phyloP scores from a whole-genome alignment of 257 asterid species.

The Solanum ossicruentum region DNA sequence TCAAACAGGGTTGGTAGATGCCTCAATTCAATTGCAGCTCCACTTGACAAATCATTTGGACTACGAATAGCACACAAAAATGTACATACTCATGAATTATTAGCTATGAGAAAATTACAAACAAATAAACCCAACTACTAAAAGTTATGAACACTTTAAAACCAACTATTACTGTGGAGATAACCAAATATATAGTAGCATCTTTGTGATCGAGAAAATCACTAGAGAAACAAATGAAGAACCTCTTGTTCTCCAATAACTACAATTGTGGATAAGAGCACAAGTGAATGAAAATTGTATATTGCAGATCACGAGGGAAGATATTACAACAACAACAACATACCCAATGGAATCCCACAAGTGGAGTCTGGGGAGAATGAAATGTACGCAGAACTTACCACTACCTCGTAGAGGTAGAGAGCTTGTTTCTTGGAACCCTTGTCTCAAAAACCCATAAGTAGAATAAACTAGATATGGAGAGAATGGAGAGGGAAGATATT shows the following conservation, averaged over 20 bases:
- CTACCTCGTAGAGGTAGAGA: no score
- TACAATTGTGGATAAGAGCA: background rate
- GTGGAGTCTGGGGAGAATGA: no score
- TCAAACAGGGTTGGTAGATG: background rate
- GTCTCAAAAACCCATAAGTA: no score
- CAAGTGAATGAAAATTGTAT: background rate
- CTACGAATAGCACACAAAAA: background rate
- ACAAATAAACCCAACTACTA: background rate
- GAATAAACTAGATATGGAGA: no score
- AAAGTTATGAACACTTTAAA: background rate
- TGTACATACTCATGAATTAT: background rate
- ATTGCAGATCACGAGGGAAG: background rate
- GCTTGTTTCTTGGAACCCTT: no score
- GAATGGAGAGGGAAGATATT: background rate
- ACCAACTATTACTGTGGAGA: background rate
- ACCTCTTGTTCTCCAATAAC: background rate
- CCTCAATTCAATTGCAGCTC: background rate
- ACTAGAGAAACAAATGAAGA: background rate
- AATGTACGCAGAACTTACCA: no score
- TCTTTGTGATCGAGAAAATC: background rate
- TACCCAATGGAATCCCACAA: no score
- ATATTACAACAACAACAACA: no score
- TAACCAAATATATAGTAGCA: background rate
- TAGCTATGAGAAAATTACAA: background rate
- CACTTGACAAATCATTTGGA: background rate